phyloP scores from a whole-genome alignment of 495 filamentous ascomycete genomes.

The Sabuloglossum arenarium region DNA sequence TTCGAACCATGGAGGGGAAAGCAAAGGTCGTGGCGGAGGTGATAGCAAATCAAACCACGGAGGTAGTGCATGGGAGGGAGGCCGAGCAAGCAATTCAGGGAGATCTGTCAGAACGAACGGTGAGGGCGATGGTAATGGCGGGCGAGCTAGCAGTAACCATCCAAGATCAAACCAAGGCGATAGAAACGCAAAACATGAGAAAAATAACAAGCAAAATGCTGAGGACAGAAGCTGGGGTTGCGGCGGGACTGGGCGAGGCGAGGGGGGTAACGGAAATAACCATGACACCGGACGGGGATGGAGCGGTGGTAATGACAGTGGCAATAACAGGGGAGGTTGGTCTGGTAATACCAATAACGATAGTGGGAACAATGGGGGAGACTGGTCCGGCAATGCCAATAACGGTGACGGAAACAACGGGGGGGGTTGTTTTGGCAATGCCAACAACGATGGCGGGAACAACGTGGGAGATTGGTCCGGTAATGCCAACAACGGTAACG shows the following conservation, averaged over 20 bases:
- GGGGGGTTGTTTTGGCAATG: not conserved
- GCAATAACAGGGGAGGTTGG: not conserved
- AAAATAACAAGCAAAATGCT: not conserved
- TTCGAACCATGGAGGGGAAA: not conserved
- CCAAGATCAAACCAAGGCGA: not conserved
- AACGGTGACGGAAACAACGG: too few relatives aligned
- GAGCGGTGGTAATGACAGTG: not conserved
- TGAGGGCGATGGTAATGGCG: not conserved
- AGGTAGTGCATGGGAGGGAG: not conserved
- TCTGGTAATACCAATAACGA: conserved; percentile 2
- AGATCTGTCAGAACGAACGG: not conserved
- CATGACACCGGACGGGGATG: not conserved
- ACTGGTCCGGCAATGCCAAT: too few relatives aligned
- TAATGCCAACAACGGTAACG: conserved; percentile 2
- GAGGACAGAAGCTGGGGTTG: not conserved
- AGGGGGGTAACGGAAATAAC: not conserved
- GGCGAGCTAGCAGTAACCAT: not conserved
- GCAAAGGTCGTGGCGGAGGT: not conserved
- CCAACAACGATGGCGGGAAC: too few relatives aligned
- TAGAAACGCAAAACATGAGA: not conserved
- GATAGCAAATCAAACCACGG: not conserved
- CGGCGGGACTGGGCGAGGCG: not conserved
- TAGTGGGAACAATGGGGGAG: conserved; percentile 3
- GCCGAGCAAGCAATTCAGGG: not conserved
- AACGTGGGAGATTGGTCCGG: not conserved